phyloP scores from a whole-genome alignment of 768 basidiomycete species.

The Termitomyces heimii region DNA sequence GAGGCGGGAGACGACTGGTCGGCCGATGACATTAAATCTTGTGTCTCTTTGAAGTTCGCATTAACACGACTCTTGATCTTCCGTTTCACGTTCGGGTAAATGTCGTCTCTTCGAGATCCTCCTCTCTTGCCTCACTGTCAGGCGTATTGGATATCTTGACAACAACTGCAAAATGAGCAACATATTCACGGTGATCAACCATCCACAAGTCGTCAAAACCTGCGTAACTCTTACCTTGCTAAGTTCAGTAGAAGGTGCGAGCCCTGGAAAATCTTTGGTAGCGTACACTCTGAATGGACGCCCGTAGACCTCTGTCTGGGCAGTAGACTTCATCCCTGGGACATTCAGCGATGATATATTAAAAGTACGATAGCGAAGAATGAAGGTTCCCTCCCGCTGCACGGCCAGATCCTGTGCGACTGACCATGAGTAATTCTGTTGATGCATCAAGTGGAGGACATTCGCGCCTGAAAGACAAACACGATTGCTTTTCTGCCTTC shows the following conservation, averaged over 20 bases:
- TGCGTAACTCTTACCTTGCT: slow-evolving; percentile 41
- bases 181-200: background rate
- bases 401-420: slow-evolving; percentile 58
- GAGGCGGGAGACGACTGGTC: background rate
- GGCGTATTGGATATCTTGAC: slow-evolving; percentile 34
- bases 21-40: no score
- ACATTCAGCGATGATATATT: slow-evolving; percentile 42
- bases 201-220: background rate
- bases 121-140: slow-evolving; percentile 34
- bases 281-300: slow-evolving; percentile 65
- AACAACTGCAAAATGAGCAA: slow-evolving; percentile 17
- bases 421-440: slow-evolving; percentile 1
- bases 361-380: slow-evolving; percentile 67
- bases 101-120: slow-evolving; percentile 30
- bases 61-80: background rate
- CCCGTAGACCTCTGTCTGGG: slow-evolving; percentile 63
- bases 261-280: slow-evolving; percentile 70
- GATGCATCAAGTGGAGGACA: background rate
- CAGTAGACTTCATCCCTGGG: slow-evolving; percentile 24
- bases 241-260: slow-evolving; percentile 62
- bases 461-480: slow-evolving; percentile 58
- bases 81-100: background rate
- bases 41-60: background rate
- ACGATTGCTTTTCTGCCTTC: slow-evolving; percentile 46
- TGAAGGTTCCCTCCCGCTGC: slow-evolving; percentile 58